Evolutionary conservation across 2,329 filamentous ascomycete genomes (phyloP).

Genomic region (Aspergillus sp.): DNA sequence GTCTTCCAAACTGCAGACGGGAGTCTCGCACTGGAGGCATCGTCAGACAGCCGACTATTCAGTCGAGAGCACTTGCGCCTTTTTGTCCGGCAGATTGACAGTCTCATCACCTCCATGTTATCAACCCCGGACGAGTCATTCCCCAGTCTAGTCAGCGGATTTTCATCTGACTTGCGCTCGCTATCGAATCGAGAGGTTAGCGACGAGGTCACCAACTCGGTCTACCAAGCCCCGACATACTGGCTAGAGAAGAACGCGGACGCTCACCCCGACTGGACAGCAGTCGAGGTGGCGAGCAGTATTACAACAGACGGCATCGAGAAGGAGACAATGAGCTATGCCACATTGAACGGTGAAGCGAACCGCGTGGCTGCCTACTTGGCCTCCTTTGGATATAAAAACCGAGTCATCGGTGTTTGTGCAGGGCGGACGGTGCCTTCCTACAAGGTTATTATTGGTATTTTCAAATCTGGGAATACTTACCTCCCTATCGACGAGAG

Average conservation of each 20-base stretch:
- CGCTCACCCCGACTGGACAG: slow-evolving; percentile 28
- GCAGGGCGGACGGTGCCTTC: slow-evolving; percentile 26
- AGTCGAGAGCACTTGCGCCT: slow-evolving; percentile 27
- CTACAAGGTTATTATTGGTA: slow-evolving; percentile 31
- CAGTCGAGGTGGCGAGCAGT: slow-evolving; percentile 28
- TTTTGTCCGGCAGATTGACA: slow-evolving; percentile 31
- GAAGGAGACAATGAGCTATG: slow-evolving; percentile 28
- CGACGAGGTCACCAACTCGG: slow-evolving; percentile 18
- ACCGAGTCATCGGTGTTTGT: slow-evolving; percentile 30
- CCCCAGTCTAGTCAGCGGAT: slow-evolving; percentile 21
- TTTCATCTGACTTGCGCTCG: slow-evolving; percentile 25
- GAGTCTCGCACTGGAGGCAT: slow-evolving; percentile 25
- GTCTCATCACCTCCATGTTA: slow-evolving; percentile 29
- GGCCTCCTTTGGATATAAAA: slow-evolving; percentile 19
- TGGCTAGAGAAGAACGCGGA: slow-evolving; percentile 29
- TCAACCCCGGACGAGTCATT: slow-evolving; percentile 26
- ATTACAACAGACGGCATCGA: slow-evolving; percentile 20
- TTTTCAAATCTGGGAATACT: slow-evolving; percentile 35
- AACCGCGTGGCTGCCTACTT: slow-evolving; percentile 28
- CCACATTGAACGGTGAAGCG: slow-evolving; percentile 22
- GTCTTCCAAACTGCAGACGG: slow-evolving; percentile 27
- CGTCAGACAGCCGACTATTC: slow-evolving; percentile 26
- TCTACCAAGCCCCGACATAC: slow-evolving; percentile 25
- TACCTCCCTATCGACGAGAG: slow-evolving; percentile 37
- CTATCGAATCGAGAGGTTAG: slow-evolving; percentile 21